Evolutionary conservation across 225 moss, liverwort and hornwort genomes (phyloP).

Genomic region (Pseudoscleropodium purum): DNA sequence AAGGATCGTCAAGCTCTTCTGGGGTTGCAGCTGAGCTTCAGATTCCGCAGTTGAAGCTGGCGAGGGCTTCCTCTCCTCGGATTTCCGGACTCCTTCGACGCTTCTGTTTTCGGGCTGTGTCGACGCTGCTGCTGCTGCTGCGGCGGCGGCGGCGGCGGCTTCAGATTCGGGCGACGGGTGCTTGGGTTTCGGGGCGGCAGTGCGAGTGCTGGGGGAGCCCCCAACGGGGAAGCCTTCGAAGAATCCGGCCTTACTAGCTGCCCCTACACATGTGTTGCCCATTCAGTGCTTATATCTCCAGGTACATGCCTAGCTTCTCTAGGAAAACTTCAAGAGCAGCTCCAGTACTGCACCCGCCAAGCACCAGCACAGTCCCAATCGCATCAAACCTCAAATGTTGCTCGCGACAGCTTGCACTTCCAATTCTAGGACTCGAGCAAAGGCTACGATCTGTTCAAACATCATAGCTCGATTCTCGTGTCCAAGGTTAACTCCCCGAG

Average conservation of each 20-base stretch:
- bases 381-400: not conserved
- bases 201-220: not conserved
- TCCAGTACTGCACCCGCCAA: slow-evolving; percentile 16
- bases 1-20: slow-evolving; percentile 14
- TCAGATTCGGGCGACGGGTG: slow-evolving; percentile 12
- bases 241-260: slow-evolving; percentile 43
- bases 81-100: not conserved
- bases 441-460: not conserved
- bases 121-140: not conserved
- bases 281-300: slow-evolving; percentile 36
- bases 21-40: not conserved
- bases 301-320: slow-evolving; percentile 2
- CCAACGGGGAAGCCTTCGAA: slow-evolving; percentile 23
- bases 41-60: not conserved
- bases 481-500: not conserved
- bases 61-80: not conserved
- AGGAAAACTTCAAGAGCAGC: not conserved
- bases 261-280: slow-evolving; percentile 62
- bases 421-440: not conserved
- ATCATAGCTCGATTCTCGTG: not conserved
- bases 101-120: not conserved
- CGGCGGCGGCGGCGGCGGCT: not conserved
- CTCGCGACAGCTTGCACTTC: not conserved
- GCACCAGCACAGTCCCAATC: not conserved
- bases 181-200: not conserved